A percentile compares a stretch with the other conserved stretches of the same genome.
Conservation (phyloP, 2,329 filamentous ascomycete genomes). For the Pseudogymnoascus sp. region DNA sequence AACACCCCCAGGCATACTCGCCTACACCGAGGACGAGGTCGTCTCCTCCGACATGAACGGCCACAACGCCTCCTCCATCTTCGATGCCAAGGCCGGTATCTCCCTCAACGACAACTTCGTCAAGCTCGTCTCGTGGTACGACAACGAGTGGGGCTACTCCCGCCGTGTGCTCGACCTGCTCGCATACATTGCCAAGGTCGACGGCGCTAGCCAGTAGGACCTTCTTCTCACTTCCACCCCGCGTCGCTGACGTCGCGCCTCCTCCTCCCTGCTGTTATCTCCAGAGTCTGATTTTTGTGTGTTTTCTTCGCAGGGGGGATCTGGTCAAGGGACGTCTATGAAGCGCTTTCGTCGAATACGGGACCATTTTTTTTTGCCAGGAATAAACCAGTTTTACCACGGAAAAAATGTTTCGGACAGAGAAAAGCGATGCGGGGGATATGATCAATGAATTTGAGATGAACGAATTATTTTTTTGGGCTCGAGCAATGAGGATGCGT, state of each 20-base stretch:
- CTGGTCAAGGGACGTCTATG: slow-evolving; percentile 5
- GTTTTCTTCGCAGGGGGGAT: slow-evolving; percentile 7
- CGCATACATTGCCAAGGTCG: slow-evolving; percentile 72
- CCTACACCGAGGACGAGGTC: slow-evolving; percentile 93
- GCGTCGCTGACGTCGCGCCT: slow-evolving; percentile 4
- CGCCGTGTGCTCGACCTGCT: slow-evolving; percentile 83
- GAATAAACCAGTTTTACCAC: neutral
- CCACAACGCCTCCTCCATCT: slow-evolving; percentile 91
- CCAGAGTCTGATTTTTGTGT: slow-evolving; percentile 7
- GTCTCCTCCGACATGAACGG: slow-evolving; percentile 93
- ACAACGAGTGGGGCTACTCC: slow-evolving; percentile 99
- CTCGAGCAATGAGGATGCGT: slow-evolving; percentile 2
- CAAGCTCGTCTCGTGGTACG: slow-evolving; percentile 97
- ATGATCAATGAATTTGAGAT: neutral
- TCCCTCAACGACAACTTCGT: slow-evolving; percentile 97
- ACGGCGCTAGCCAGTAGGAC: slow-evolving; percentile 37
- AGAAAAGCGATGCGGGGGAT: neutral
- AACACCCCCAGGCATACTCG: slow-evolving; percentile 61
- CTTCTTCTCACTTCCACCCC: slow-evolving; percentile 13
- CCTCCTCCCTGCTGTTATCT: neutral
- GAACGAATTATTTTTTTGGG: neutral
- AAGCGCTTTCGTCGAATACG: neutral
- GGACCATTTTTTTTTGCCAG: neutral
- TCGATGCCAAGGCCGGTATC: slow-evolving; percentile 98
- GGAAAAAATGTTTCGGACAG: neutral